Percentiles rank a stretch among this genome's conserved stretches.
These are phyloP conservation scores for Plectosphaerella cucumerina DNA, from an alignment of 2,329 filamentous ascomycete genomes.

Conservation along the genomic window DNA sequence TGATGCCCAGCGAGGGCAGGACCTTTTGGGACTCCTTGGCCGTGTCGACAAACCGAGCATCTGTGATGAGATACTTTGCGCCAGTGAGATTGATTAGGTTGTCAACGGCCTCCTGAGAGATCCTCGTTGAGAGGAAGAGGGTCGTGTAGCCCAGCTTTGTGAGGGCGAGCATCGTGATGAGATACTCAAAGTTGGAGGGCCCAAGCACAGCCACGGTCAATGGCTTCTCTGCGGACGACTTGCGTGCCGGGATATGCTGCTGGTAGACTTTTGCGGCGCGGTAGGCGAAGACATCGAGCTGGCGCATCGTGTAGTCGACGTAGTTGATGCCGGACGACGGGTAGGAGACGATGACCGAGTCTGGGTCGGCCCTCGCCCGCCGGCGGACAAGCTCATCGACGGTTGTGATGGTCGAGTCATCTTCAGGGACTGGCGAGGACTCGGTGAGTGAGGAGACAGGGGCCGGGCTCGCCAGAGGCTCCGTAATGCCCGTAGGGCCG, in stretches of 20 bases:
- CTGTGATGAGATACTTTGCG: constrained; percentile 18
- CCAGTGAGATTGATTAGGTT: constrained; percentile 20
- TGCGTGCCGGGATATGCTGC: constrained; percentile 14
- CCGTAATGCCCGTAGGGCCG: constrained; percentile 9
- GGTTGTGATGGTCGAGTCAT: constrained; percentile 17
- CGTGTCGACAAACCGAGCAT: constrained; percentile 17
- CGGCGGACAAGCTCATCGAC: constrained; percentile 20
- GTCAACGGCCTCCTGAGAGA: constrained; percentile 25
- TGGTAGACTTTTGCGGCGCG: constrained; percentile 20
- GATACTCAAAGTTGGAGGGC: constrained; percentile 49
- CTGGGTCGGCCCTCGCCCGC: constrained; percentile 20
- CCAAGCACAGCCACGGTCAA: constrained; percentile 45
- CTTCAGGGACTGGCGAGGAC: constrained; percentile 2
- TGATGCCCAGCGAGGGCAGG: constrained; percentile 13
- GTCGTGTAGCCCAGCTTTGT: constrained; percentile 50
- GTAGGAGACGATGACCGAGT: constrained; percentile 34
- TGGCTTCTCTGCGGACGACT: constrained; percentile 18
- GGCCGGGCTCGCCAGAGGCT: constrained; percentile 3
- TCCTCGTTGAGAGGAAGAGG: constrained; percentile 28
- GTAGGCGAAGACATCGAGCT: constrained; percentile 35
- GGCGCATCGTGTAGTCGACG: constrained; percentile 39
- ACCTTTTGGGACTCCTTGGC: constrained; percentile 13
- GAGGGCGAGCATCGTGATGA: constrained; percentile 49
- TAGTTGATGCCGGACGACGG: constrained; percentile 37
- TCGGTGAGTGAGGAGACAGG: not conserved